A percentile compares a stretch with the other conserved stretches of the same genome.
Evolutionary conservation across 2,329 filamentous ascomycete genomes (phyloP).

Genomic region (Microascus cirrosus): DNA sequence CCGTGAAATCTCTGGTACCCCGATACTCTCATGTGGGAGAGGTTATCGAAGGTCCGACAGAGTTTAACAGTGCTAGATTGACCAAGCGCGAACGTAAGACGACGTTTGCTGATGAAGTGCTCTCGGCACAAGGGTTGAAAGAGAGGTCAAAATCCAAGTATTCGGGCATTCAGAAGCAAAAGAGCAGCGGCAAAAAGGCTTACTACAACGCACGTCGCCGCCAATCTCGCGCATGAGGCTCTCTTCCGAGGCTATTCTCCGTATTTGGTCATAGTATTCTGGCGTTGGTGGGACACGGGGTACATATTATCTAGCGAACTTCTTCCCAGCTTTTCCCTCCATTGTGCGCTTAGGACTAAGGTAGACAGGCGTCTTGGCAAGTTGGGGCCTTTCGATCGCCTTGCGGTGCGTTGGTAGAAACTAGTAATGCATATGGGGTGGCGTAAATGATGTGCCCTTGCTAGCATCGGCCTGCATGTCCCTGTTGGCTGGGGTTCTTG

Average conservation of each 20-base stretch:
- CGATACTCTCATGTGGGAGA: slow-evolving; percentile 84
- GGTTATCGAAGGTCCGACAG: slow-evolving; percentile 77
- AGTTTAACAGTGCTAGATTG: slow-evolving; percentile 72
- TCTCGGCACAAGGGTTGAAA: slow-evolving; percentile 34
- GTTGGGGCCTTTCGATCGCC: neutral
- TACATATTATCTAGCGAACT: neutral
- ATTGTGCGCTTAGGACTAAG: neutral
- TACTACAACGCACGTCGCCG: slow-evolving; percentile 45
- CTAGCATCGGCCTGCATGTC: too few species aligned
- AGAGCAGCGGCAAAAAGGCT: slow-evolving; percentile 78
- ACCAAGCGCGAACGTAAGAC: slow-evolving; percentile 79
- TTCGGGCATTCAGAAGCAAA: slow-evolving; percentile 68
- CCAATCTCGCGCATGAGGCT: neutral
- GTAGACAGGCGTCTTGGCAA: neutral
- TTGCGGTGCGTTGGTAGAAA: too few species aligned
- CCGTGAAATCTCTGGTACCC: slow-evolving; percentile 39
- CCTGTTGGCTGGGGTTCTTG: too few species aligned
- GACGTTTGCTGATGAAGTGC: slow-evolving; percentile 76
- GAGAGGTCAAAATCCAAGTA: slow-evolving; percentile 78
- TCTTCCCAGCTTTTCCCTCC: neutral
- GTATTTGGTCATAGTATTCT: neutral
- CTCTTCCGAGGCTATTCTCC: too few species aligned
- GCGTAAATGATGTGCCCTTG: too few species aligned
- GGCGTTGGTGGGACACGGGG: neutral
- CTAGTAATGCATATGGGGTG: too few species aligned